Percentiles rank a stretch among this genome's conserved stretches.
These are phyloP conservation scores for Fusarium hostae DNA, from an alignment of 2,329 filamentous ascomycete species.

Conservation along the genomic window DNA sequence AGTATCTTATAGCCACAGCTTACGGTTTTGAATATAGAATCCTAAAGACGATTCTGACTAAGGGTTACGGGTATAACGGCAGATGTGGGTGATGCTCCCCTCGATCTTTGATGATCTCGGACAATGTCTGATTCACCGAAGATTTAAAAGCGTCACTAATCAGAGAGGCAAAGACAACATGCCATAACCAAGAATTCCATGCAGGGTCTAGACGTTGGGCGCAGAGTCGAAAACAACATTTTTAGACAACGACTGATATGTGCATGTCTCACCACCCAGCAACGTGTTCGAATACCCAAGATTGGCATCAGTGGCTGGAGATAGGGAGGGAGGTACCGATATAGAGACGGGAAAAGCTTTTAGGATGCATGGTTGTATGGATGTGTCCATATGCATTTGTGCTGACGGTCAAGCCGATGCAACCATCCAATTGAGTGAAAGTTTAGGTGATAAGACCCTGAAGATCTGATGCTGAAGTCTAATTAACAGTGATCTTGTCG, in stretches of 20 bases:
- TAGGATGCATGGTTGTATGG: neutral
- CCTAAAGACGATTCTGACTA: neutral
- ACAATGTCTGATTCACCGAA: neutral
- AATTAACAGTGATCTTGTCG: neutral
- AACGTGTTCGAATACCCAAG: constrained; percentile 6
- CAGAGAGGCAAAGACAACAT: neutral
- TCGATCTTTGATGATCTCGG: neutral
- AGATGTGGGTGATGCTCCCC: neutral
- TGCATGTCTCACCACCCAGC: constrained; percentile 20
- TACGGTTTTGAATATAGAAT: neutral
- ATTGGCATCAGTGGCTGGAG: constrained; percentile 9
- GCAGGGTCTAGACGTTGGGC: constrained; percentile 3
- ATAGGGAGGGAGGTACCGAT: constrained; percentile 6
- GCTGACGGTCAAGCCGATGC: constrained; percentile 30
- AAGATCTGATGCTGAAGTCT: neutral
- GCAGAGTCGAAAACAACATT: neutral
- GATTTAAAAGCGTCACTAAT: neutral
- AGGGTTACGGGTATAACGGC: neutral
- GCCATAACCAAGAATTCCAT: constrained; percentile 9
- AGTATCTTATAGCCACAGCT: constrained; percentile 12
- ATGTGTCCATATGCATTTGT: neutral
- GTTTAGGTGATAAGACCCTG: neutral
- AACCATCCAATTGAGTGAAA: constrained; percentile 17
- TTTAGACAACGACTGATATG: constrained; percentile 9
- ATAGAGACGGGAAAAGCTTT: constrained; percentile 17